Conservation (phyloP, 192 early-diverging fungal genomes). For the Linnemannia elongata region DNA sequence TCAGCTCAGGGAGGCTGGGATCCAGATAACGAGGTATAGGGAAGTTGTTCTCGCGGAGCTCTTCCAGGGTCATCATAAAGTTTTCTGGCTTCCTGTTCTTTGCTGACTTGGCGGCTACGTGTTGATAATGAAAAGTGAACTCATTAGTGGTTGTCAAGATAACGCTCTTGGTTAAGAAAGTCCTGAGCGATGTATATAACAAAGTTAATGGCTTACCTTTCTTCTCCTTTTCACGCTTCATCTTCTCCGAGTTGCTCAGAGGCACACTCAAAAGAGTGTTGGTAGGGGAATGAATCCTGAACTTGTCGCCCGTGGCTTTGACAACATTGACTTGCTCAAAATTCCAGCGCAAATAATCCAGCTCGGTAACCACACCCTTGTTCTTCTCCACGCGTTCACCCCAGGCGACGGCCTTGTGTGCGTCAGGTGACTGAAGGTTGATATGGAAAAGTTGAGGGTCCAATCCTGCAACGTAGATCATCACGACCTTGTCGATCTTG, state of each 20-base stretch:
- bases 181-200: not conserved
- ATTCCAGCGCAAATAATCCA: slow-evolving; percentile 21
- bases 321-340: slow-evolving; percentile 54
- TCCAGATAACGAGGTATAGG: slow-evolving; percentile 60
- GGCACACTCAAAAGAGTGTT: slow-evolving; percentile 59
- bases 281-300: slow-evolving; percentile 53
- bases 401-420: slow-evolving; percentile 32
- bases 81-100: slow-evolving; percentile 56
- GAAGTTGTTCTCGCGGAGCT: slow-evolving; percentile 58
- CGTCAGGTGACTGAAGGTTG: slow-evolving; percentile 26
- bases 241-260: slow-evolving; percentile 54
- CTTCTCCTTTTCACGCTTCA: slow-evolving; percentile 45
- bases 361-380: slow-evolving; percentile 21
- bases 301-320: slow-evolving; percentile 49
- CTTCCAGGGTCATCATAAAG: slow-evolving; percentile 57
- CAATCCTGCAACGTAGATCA: slow-evolving; percentile 59
- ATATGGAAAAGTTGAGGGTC: slow-evolving; percentile 59
- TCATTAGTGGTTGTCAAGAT: not conserved
- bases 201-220: slow-evolving; percentile 18
- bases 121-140: not conserved
- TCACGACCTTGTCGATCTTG: slow-evolving; percentile 51
- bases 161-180: not conserved
- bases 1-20: slow-evolving; percentile 27
- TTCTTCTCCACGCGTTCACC: not conserved
- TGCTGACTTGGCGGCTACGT: slow-evolving; percentile 19